These are phyloP conservation scores for Musa schizocarpa DNA, from an alignment of 176 grass and related monocot genomes.

Conservation along the genomic window DNA sequence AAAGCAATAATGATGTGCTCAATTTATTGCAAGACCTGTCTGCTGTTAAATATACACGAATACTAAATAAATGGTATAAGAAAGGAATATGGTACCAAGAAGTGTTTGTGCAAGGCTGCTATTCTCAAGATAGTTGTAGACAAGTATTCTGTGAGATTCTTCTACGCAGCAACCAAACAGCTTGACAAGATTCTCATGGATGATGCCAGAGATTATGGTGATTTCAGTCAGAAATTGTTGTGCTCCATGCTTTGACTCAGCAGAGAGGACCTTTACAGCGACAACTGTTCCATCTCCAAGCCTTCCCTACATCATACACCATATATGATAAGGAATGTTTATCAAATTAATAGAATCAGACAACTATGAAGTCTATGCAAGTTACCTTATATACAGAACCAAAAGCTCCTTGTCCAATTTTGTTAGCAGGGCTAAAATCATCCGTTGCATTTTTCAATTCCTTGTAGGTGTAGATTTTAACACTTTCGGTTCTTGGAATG, in stretches of 20 bases:
- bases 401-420: constrained; percentile 75
- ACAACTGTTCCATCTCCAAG: constrained; percentile 62
- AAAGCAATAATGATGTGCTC: background rate
- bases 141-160: constrained; percentile 59
- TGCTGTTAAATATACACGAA: background rate
- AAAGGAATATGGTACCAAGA: constrained; percentile 43
- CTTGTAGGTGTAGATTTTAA: constrained; percentile 55
- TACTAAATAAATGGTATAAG: constrained; percentile 7
- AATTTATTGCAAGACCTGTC: background rate
- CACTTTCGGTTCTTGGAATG: constrained; percentile 29
- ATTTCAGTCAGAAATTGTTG: constrained; percentile 62
- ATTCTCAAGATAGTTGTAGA: constrained; percentile 81
- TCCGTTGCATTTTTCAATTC: constrained; percentile 64
- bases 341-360: constrained; percentile 2
- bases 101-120: constrained; percentile 67
- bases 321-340: background rate
- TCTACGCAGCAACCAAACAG: constrained; percentile 70
- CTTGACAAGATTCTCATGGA: constrained; percentile 71
- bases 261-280: constrained; percentile 72
- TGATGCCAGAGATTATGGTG: constrained; percentile 45
- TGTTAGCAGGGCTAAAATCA: constrained; percentile 61
- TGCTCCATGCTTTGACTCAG: constrained; percentile 63
- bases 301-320: constrained; percentile 45
- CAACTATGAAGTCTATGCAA: background rate
- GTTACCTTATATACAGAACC: constrained; percentile 72